phyloP scores from a whole-genome alignment of 1,284 basidiomycete species.

The Cerioporus squamosus region DNA sequence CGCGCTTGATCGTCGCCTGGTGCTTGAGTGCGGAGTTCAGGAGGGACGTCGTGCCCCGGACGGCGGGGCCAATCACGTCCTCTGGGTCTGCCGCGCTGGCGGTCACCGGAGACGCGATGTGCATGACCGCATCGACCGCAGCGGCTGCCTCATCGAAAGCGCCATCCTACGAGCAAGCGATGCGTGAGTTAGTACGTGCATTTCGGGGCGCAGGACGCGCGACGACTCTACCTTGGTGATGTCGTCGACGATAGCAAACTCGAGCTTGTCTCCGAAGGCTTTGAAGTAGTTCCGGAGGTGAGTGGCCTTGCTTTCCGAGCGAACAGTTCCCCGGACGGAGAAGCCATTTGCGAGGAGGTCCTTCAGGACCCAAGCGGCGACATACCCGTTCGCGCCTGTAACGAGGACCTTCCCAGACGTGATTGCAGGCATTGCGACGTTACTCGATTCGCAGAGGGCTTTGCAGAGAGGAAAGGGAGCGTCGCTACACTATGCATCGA shows the following conservation, averaged over 20 bases:
- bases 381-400: slow-evolving; percentile 23
- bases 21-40: slow-evolving; percentile 15
- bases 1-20: slow-evolving; percentile 38
- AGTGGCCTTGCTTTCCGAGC: slow-evolving; percentile 1
- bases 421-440: not conserved
- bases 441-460: no score
- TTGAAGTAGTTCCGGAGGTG: slow-evolving; percentile 52
- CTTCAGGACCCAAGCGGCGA: slow-evolving; percentile 33
- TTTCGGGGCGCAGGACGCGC: not conserved
- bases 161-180: slow-evolving; percentile 27
- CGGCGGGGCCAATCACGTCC: slow-evolving; percentile 33
- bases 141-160: slow-evolving; percentile 45
- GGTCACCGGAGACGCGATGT: slow-evolving; percentile 48
- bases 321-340: slow-evolving; percentile 42
- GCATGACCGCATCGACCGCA: slow-evolving; percentile 44
- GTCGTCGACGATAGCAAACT: slow-evolving; percentile 45
- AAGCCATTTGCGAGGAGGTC: slow-evolving; percentile 33
- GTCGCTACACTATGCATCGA: no score
- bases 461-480: no score
- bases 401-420: slow-evolving; percentile 2
- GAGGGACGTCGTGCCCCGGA: slow-evolving; percentile 26
- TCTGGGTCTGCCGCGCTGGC: slow-evolving; percentile 37
- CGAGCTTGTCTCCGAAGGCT: slow-evolving; percentile 45
- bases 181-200: not conserved
- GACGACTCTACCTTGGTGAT: slow-evolving; percentile 22